Evolutionary conservation across 2,329 filamentous ascomycete species (phyloP), one percentile per base, ranked within the genome.

Genomic region (Hansfordia pulvinata): DNA sequence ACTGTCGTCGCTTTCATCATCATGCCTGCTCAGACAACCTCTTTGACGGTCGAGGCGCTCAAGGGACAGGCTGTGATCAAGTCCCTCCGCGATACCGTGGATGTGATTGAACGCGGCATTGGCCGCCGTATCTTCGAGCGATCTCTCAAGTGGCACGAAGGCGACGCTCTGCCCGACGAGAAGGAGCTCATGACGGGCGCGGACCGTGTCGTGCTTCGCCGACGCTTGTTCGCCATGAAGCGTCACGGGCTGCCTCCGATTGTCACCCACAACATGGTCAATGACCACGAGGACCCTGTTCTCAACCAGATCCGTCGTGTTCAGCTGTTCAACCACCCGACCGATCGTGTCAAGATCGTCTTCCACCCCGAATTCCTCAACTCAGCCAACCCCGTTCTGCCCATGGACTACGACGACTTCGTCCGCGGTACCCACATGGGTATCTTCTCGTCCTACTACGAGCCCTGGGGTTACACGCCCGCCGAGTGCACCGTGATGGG

Each of bases 401-500:
- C 90, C 11, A 67, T 98, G 46, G 90, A 96, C 57, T 96, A 98
- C 45, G 90, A 98, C 46, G 90, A 98, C 52, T 98, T 98, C 48
- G 90, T 98, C 23, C 83, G 90, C 29, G 90, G 90, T 37, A 96
- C 88, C 20, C 88, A 98, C 54, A 60, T 98, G 47, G 90, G 90
- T 43, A 75, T 98, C 30, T 98, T 98, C 58, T 69, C 88, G 14
- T 96, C 90, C 3, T 96, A 96, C 69, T 98, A 98, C 53, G 90
- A 98, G 59, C 90, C 90, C 7, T 98, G 90, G 90, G 90, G 90
- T 23, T 98, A 98, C 56, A 98, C 90, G 3, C 90, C 88, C 0
- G 88, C 90, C 27, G 90, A 96, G 54, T 98, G 90, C 55, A 96
- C 90, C 0, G 90, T 96, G 35, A 96, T 96, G 90, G 90, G 90